Conservation (phyloP, 495 filamentous ascomycete species). For the Talaromyces trachyspermus region DNA sequence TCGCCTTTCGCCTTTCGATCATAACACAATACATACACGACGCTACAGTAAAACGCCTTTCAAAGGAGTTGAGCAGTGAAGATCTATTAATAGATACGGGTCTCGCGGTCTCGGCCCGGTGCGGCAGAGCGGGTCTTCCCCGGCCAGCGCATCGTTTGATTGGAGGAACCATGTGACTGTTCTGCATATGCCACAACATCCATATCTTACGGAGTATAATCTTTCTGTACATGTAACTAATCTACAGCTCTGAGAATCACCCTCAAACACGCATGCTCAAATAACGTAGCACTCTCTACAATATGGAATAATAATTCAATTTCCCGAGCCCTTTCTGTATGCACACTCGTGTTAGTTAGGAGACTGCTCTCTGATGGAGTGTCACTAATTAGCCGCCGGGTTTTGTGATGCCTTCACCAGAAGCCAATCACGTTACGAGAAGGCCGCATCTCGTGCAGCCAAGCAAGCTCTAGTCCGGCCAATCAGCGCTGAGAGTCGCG, state of each 20-base stretch:
- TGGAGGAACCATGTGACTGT: not conserved
- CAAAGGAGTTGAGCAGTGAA: not conserved
- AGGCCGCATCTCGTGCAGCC: not conserved
- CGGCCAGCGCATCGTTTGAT: too few relatives aligned
- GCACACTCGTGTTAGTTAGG: too few relatives aligned
- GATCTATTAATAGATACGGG: not conserved
- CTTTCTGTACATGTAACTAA: too few relatives aligned
- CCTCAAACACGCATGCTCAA: too few relatives aligned
- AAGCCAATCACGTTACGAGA: not conserved
- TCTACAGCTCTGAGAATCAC: too few relatives aligned
- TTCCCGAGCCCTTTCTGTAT: too few relatives aligned
- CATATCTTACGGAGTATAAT: too few relatives aligned
- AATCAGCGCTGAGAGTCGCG: not conserved
- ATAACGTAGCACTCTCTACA: too few relatives aligned
- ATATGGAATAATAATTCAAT: too few relatives aligned
- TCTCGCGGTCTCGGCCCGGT: slow-evolving; percentile 4
- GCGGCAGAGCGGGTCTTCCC: not conserved
- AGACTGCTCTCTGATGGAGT: too few relatives aligned
- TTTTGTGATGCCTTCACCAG: not conserved
- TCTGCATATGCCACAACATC: too few relatives aligned
- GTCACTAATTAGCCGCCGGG: not conserved
- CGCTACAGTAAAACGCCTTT: not conserved
- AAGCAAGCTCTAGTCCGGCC: slow-evolving; percentile 1
- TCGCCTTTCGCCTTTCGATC: not conserved
- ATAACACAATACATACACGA: not conserved